Percentiles rank a stretch among this genome's conserved stretches.
Conservation (phyloP, 2,329 filamentous ascomycete species). For the Neofusicoccum ribis region DNA sequence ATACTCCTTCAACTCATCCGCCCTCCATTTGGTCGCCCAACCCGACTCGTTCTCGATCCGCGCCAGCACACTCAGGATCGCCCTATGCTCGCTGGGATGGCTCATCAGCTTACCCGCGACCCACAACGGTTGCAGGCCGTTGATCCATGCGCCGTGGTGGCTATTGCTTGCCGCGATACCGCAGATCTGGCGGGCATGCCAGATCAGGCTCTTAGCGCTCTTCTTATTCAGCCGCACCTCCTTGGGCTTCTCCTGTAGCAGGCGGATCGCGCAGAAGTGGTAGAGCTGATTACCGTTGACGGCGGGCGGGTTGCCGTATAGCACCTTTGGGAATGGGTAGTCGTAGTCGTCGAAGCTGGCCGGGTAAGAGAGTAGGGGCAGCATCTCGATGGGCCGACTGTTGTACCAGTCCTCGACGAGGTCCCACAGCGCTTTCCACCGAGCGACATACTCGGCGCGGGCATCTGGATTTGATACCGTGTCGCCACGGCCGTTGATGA, state of each 20-base stretch:
- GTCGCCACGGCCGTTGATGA: conserved; percentile 26
- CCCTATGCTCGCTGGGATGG: conserved; percentile 45
- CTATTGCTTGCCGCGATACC: conserved; percentile 48
- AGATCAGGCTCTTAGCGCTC: conserved; percentile 40
- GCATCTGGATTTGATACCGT: conserved; percentile 23
- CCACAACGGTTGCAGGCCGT: conserved; percentile 46
- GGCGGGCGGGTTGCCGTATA: conserved; percentile 25
- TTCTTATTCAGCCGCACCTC: conserved; percentile 17
- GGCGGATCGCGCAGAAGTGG: conserved; percentile 23
- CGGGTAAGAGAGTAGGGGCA: conserved; percentile 19
- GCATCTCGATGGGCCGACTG: conserved; percentile 29
- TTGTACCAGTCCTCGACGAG: conserved; percentile 35
- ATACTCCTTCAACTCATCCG: conserved; percentile 53
- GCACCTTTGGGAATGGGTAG: conserved; percentile 22
- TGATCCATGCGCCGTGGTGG: conserved; percentile 45
- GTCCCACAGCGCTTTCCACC: conserved; percentile 36
- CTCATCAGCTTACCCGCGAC: conserved; percentile 51
- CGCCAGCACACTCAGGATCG: conserved; percentile 50
- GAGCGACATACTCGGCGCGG: conserved; percentile 26
- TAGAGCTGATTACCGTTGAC: conserved; percentile 26
- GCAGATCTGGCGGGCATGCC: conserved; percentile 51
- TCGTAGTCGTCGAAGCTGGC: conserved; percentile 8
- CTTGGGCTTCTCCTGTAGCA: conserved; percentile 32
- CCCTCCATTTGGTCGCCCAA: conserved; percentile 56
- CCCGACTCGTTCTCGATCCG: conserved; percentile 55